Evolutionary conservation across 2,329 filamentous ascomycete genomes (phyloP).

Genomic region (Cryphonectria radicalis): DNA sequence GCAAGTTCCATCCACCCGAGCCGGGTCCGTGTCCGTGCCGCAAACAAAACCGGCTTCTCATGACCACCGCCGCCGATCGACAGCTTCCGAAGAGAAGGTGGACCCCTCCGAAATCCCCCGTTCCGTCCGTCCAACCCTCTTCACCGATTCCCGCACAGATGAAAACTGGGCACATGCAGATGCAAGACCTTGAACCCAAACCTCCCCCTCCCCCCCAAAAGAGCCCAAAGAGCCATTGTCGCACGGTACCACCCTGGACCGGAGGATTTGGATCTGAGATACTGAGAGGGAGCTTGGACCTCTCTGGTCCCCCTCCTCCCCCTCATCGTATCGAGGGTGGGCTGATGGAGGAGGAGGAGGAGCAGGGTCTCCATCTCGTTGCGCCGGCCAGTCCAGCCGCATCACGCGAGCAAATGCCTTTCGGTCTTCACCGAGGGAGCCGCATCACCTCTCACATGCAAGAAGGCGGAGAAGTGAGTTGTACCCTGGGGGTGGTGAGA

Average conservation of each 20-base stretch:
- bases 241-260: background rate
- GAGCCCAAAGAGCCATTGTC: background rate
- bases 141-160: background rate
- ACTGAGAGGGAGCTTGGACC: background rate
- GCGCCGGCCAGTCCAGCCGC: conserved; percentile 1
- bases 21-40: background rate
- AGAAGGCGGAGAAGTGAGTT: conserved; percentile 1
- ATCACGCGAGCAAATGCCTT: conserved; percentile 4
- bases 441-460: conserved; percentile 12
- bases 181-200: background rate
- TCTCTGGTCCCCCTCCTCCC: conserved; percentile 1
- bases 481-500: background rate
- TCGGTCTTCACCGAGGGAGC: conserved; percentile 11
- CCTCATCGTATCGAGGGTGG: background rate
- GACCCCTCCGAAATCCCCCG: background rate
- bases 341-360: background rate
- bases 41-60: background rate
- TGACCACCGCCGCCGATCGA: conserved; percentile 1
- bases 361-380: background rate
- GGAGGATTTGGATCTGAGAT: background rate
- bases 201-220: too few species aligned
- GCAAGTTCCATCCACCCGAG: background rate
- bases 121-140: background rate
- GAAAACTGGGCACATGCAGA: background rate
- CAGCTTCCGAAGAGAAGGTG: background rate